Evolutionary conservation across 164 flowering plant genomes (phyloP), one percentile per base, ranked within the genome.

Genomic region (Magnolia kwangsiensis): DNA sequence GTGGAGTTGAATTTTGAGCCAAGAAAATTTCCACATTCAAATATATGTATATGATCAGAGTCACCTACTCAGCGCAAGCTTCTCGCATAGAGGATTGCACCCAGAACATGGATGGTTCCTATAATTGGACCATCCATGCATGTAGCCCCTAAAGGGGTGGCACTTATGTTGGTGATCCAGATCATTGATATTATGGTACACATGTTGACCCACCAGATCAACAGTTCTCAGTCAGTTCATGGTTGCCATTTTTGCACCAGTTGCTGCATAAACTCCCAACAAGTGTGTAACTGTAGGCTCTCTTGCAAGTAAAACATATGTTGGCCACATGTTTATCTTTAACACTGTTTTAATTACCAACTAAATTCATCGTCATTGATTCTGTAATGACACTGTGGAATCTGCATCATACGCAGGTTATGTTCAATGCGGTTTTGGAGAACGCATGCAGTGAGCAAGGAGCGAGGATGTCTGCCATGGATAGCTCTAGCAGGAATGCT

Each of bases 401-500:
- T 55, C 16, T 55, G 61, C 18, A 55, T 8, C 16, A 50, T 8
- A 9, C 49, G 58, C 84, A 95, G 98, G 90, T 89, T 37, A 3
- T 95, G 87, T 95, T 91, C 89, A 95, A 92, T 84, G 98, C 90
- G 2, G 89, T 92, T 18, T 64, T 95, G 86, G 98, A 95, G 90
- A 93, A 93, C 82, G 97, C 98, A 51, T 93, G 98, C 88, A 95
- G 98, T 90, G 98, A 95, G 83, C 94, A 89, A 79, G 98, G 98
- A 74, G 98, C 98, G 19, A 90, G 98, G 83, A 95, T 95, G 98
- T 95, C 98, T 84, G 98, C 98, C 51, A 95, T 95, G 98, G 98
- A 95, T 51, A 95, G 97, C 78, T 95, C 98, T 63, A 95, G 98
- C 89, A 90, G 97, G 82, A 95, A 95, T 88, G 98, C 98, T 71